Percentiles rank a stretch among this genome's conserved stretches.
These are phyloP conservation scores for Forsythia viridissima DNA, from an alignment of 257 asterid genomes.

Conservation along the genomic window DNA sequence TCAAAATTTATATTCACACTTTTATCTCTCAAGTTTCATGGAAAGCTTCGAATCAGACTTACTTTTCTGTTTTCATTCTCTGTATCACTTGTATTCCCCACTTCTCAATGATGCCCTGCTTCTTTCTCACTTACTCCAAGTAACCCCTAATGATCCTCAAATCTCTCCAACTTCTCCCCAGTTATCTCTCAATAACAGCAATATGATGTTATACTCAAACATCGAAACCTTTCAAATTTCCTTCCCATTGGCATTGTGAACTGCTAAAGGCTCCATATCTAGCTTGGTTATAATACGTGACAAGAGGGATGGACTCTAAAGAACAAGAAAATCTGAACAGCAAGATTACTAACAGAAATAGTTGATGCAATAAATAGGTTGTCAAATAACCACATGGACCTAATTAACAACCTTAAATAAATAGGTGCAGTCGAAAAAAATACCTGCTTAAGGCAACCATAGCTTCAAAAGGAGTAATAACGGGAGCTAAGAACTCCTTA, in stretches of 20 bases:
- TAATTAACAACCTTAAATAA: conserved; percentile 16
- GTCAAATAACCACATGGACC: neutral
- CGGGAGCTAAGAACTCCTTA: conserved; percentile 95
- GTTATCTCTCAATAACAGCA: neutral
- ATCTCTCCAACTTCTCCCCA: neutral
- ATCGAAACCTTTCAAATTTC: neutral
- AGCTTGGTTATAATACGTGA: conserved; percentile 16
- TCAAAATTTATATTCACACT: neutral
- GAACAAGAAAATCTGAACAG: conserved; percentile 2
- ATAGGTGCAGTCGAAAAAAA: conserved; percentile 2
- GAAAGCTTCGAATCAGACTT: neutral
- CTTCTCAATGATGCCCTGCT: neutral
- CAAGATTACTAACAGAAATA: neutral
- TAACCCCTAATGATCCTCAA: neutral
- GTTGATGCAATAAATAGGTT: neutral
- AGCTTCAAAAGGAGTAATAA: conserved; percentile 96
- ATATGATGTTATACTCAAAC: neutral
- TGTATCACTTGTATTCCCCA: neutral
- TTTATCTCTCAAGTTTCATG: neutral
- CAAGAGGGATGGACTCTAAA: conserved; percentile 6
- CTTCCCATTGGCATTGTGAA: neutral
- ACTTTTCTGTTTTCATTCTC: neutral
- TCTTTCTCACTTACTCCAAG: neutral
- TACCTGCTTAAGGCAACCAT: conserved; percentile 88
- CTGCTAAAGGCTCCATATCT: neutral